Evolutionary conservation across 768 basidiomycete genomes (phyloP).

Genomic region (Lactarius evosmus): DNA sequence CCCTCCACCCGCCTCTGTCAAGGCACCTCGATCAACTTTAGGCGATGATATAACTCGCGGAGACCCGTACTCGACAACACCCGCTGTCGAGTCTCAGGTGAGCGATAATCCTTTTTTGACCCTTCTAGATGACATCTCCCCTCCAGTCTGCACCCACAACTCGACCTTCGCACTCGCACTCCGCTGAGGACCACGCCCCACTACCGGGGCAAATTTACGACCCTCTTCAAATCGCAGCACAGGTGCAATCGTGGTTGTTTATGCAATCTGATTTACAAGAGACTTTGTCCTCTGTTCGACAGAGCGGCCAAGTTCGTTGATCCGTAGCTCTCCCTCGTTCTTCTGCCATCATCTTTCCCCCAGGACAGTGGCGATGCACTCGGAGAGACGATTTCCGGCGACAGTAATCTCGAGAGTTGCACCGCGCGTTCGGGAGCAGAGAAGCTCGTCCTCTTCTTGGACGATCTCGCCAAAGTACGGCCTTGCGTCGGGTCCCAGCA

Average conservation of each 20-base stretch:
- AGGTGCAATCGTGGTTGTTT: slow-evolving; percentile 56
- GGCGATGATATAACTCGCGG: background rate
- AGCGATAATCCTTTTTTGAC: background rate
- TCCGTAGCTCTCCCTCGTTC: background rate
- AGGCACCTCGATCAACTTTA: background rate
- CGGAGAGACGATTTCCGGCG: background rate
- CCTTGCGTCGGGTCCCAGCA: background rate
- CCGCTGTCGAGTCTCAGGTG: slow-evolving; percentile 6
- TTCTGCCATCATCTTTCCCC: slow-evolving; percentile 1
- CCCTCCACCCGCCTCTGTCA: background rate
- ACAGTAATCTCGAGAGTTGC: background rate
- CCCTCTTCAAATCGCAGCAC: slow-evolving; percentile 48
- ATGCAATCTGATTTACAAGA: slow-evolving; percentile 58
- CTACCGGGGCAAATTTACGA: slow-evolving; percentile 15
- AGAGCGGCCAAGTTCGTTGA: slow-evolving; percentile 32
- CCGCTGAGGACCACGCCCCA: background rate
- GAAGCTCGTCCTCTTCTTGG: slow-evolving; percentile 13
- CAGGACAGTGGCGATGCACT: slow-evolving; percentile 18
- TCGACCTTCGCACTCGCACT: background rate
- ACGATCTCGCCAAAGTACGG: slow-evolving; percentile 18
- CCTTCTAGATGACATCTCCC: background rate
- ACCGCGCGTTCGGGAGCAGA: slow-evolving; percentile 6
- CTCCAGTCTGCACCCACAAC: slow-evolving; percentile 2
- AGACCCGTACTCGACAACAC: background rate
- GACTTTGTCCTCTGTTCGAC: slow-evolving; percentile 43